phyloP scores from a whole-genome alignment of 495 filamentous ascomycete species.

The Aspergillus leporis region DNA sequence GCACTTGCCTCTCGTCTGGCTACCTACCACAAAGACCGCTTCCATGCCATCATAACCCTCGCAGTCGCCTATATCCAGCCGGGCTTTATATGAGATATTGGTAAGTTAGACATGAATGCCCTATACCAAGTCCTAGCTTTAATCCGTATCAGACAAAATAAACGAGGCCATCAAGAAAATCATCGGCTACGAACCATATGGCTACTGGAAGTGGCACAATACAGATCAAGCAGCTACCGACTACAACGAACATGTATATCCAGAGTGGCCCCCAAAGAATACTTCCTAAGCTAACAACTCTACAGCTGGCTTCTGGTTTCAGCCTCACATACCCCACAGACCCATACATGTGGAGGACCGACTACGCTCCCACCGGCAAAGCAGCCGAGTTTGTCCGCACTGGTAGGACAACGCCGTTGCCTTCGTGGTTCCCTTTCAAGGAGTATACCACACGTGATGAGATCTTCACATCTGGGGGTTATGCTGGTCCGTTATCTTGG shows the following conservation, averaged over 20 bases:
- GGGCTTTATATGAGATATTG: background rate
- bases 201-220: slow-evolving; percentile 12
- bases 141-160: background rate
- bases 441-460: background rate
- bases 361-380: background rate
- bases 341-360: background rate
- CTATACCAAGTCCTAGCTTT: background rate
- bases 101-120: background rate
- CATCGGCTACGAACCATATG: slow-evolving; percentile 6
- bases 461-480: background rate
- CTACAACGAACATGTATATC: background rate
- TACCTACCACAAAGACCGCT: background rate
- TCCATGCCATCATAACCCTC: slow-evolving; percentile 2
- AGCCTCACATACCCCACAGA: background rate
- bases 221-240: slow-evolving; percentile 5
- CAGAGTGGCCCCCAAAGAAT: background rate
- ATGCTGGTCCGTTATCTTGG: slow-evolving; percentile 5
- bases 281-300: background rate
- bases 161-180: background rate
- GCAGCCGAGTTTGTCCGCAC: slow-evolving; percentile 5
- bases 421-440: background rate
- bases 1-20: slow-evolving; percentile 3
- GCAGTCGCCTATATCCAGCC: slow-evolving; percentile 3
- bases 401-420: background rate
- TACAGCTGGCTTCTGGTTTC: slow-evolving; percentile 4